Conservation (phyloP, 2,329 filamentous ascomycete genomes). For the Penicillium crustosum region DNA sequence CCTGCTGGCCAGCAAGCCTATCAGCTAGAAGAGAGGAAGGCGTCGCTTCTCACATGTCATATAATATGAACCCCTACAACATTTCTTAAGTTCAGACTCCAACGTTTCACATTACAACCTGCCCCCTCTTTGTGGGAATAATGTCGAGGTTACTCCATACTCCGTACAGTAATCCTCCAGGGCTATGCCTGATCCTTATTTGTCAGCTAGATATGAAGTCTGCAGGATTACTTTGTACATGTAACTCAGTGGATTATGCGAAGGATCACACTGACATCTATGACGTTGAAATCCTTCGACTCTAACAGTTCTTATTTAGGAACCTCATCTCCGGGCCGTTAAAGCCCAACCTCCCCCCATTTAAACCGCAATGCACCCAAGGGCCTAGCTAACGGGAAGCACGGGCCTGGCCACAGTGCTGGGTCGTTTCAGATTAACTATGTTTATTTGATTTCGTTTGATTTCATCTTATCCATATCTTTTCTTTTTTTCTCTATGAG, state of each 20-base stretch:
- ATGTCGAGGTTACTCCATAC: too few species aligned
- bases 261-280: neutral
- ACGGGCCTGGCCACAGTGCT: slow-evolving; percentile 31
- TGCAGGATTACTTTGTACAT: neutral
- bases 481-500: too few species aligned
- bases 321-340: slow-evolving; percentile 18
- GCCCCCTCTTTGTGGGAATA: neutral
- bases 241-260: neutral
- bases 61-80: neutral
- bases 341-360: neutral
- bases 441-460: neutral
- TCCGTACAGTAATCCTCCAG: neutral
- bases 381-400: slow-evolving; percentile 27
- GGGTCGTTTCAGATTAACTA: slow-evolving; percentile 32
- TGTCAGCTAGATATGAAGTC: neutral
- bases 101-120: neutral
- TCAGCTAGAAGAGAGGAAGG: neutral
- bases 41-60: neutral
- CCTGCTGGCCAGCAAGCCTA: neutral
- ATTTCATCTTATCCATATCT: too few species aligned
- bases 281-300: neutral
- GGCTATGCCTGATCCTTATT: neutral
- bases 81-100: neutral
- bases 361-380: slow-evolving; percentile 18
- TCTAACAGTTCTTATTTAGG: neutral